Evolutionary conservation across 768 basidiomycete species (phyloP).

Genomic region (Coprinopsis sp.): DNA sequence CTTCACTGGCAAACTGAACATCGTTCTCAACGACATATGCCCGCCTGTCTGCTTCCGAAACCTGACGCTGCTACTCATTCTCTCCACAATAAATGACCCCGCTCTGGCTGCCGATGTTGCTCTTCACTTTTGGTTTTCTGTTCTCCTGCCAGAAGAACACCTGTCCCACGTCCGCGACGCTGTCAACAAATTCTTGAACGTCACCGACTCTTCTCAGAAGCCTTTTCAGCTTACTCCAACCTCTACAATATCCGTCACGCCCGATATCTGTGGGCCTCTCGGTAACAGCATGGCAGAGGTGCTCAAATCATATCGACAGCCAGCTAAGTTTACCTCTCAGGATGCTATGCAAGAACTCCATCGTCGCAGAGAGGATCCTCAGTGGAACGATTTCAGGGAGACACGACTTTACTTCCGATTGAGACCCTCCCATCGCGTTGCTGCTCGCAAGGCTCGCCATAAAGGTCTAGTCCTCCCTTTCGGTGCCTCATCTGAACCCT

Average conservation of each 20-base stretch:
- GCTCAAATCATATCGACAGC: no score
- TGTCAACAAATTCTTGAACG: no score
- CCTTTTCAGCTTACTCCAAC: no score
- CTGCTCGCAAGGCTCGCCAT: constrained; percentile 33
- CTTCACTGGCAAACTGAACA: neutral
- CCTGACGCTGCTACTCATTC: neutral
- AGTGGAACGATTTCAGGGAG: constrained; percentile 35
- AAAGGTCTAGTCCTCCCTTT: constrained; percentile 45
- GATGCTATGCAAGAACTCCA: constrained; percentile 29
- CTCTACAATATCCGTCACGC: no score
- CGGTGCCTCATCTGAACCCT: constrained; percentile 36
- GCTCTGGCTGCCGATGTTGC: neutral
- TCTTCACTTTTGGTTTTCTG: constrained; percentile 1
- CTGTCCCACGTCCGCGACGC: no score
- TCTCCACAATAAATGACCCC: neutral
- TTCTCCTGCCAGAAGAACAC: neutral
- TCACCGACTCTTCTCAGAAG: no score
- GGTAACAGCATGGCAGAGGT: no score
- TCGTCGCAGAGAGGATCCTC: constrained; percentile 29
- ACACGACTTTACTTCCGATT: constrained; percentile 31
- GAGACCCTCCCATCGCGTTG: constrained; percentile 40
- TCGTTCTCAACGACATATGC: constrained; percentile 1
- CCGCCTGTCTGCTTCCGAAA: neutral
- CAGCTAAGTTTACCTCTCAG: no score
- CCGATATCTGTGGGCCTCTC: no score